These are phyloP conservation scores for Pseudocercospora eumusae DNA, from an alignment of 2,329 filamentous ascomycete species.

Conservation along the genomic window DNA sequence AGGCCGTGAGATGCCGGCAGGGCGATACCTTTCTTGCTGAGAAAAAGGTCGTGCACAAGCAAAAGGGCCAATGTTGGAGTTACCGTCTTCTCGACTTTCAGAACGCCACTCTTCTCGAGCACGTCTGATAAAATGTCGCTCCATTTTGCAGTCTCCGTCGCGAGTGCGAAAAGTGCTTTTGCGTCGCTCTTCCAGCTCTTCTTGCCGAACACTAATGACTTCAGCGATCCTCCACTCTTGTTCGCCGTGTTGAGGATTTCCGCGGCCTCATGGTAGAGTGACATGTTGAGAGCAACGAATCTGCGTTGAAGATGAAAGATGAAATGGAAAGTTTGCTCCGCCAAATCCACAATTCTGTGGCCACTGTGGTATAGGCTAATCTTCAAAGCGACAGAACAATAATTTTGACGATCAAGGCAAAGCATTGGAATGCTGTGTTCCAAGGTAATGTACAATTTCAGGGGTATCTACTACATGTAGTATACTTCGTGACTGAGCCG, in stretches of 20 bases:
- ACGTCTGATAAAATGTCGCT: slow-evolving; percentile 82
- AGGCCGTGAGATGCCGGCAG: slow-evolving; percentile 78
- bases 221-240: slow-evolving; percentile 77
- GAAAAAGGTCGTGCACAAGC: slow-evolving; percentile 80
- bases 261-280: slow-evolving; percentile 90
- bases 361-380: background rate
- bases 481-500: background rate
- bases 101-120: slow-evolving; percentile 75
- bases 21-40: slow-evolving; percentile 79
- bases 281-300: slow-evolving; percentile 60
- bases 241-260: slow-evolving; percentile 66
- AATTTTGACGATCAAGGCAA: no score
- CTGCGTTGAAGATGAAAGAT: background rate
- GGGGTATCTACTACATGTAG: background rate
- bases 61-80: slow-evolving; percentile 78
- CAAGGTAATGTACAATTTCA: background rate
- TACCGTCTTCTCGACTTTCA: slow-evolving; percentile 82
- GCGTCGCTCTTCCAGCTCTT: slow-evolving; percentile 74
- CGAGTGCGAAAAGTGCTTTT: slow-evolving; percentile 82
- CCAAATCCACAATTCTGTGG: background rate
- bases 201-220: slow-evolving; percentile 76
- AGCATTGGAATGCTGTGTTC: no score
- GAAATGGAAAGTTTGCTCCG: background rate
- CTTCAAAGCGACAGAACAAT: no score
- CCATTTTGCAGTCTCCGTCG: slow-evolving; percentile 88